Base-by-base conservation (phyloP, 495 filamentous ascomycete species). In the Lophiotrema nucula region DNA sequence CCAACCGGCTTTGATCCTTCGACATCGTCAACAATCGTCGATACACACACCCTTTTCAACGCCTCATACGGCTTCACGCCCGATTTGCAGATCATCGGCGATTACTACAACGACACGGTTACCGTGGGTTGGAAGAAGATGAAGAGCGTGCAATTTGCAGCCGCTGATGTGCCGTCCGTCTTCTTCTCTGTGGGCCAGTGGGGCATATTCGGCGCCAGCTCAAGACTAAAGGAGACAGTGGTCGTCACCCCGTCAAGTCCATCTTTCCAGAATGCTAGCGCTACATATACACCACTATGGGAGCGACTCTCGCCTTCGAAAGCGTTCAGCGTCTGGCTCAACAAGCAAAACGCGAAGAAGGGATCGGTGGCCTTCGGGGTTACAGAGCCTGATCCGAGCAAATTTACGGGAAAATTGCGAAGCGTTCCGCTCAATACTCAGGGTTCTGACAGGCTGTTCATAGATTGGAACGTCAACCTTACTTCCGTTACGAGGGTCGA, bases 71-170 rank as follows among this genome's bases (percentile, higher is more conserved):
- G 51, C 10, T 41, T 55, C 6, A 55, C 51, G 12, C 51, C 22
- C 13, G 51, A 43, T 13, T 21, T 16, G 6, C 13, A 12, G 13
- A 18, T 41, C 21, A 3, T 55, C 10, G 51, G 51, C 25, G 18
- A 19, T 16, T 55, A 45, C 41, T 55, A 55, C 41, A 45, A 44
- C 13, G 51, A 55, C 13, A 45, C 12, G 1, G 21, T 55, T 3
- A 10, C 23, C 11, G 5, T 55, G n/a, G 51, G 51, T 8, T n/a
- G 39, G 13, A 15, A 33, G 1, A 22, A 18, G 18, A 21, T 55
- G 5, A 2, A 21, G 19, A 37, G 46, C 19, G 15, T 21, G 37
- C 3, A 22, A 21, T 10, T 55, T 10, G 51, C 23, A 10, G 39
- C 26, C 35, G 41, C 23, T 15, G 23, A 55, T 13, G 51, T 41